Evolutionary conservation across 495 filamentous ascomycete genomes (phyloP).

Genomic region (Neurospora intermedia): DNA sequence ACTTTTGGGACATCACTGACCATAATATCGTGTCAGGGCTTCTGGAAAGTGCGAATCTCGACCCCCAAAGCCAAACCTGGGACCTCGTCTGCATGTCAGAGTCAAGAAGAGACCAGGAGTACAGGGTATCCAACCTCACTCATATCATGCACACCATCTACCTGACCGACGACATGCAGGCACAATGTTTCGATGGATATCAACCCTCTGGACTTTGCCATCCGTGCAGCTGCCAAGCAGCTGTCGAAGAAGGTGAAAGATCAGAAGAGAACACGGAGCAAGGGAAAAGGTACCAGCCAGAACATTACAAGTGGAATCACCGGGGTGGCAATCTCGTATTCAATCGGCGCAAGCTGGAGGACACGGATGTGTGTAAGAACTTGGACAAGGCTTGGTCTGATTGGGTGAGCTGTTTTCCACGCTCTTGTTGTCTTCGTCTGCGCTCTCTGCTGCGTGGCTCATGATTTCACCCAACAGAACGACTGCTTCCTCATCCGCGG

Average conservation of each 20-base stretch:
- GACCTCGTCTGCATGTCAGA: background rate
- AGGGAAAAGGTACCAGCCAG: background rate
- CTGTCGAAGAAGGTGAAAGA: background rate
- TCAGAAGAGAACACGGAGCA: background rate
- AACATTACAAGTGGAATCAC: background rate
- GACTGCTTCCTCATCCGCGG: slow-evolving; percentile 2
- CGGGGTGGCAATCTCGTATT: slow-evolving; percentile 1
- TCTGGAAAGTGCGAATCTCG: background rate
- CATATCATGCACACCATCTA: background rate
- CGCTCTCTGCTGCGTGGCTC: background rate
- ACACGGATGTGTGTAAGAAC: background rate
- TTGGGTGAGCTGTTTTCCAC: background rate
- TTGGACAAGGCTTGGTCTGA: slow-evolving; percentile 1
- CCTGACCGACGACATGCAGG: slow-evolving; percentile 1
- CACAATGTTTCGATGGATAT: background rate
- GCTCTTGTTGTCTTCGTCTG: background rate
- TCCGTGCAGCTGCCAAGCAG: background rate
- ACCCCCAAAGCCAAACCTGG: background rate
- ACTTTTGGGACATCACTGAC: background rate
- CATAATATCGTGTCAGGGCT: background rate
- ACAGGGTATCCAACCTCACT: background rate
- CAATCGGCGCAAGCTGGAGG: slow-evolving; percentile 1
- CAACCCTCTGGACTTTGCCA: background rate
- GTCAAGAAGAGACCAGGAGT: background rate
- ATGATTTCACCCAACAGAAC: background rate